Percentiles rank a stretch among this genome's conserved stretches.
phyloP scores from a whole-genome alignment of 768 basidiomycete genomes.

The Lactarius vividus region DNA sequence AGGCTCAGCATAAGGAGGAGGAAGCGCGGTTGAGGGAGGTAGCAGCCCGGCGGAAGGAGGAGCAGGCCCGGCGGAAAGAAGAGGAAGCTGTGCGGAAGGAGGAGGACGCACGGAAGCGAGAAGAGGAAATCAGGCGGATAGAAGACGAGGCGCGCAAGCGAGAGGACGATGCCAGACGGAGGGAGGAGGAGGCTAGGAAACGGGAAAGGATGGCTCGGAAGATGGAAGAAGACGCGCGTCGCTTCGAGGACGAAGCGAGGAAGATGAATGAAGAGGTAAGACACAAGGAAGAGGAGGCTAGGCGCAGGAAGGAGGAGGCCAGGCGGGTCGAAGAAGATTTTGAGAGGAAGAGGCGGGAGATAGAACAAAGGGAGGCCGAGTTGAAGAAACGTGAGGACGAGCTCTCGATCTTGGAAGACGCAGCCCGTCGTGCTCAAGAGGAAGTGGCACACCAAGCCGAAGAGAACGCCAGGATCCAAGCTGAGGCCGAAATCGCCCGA shows the following conservation, averaged over 20 bases:
- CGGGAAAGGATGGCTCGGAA: constrained; percentile 33
- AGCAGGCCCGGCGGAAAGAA: constrained; percentile 32
- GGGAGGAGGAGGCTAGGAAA: constrained; percentile 31
- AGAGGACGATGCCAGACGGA: constrained; percentile 38
- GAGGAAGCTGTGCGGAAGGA: constrained; percentile 37
- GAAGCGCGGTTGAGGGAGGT: constrained; percentile 35
- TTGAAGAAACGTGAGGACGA: constrained; percentile 23
- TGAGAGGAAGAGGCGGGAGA: constrained; percentile 21
- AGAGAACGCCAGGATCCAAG: background rate
- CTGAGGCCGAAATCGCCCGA: background rate
- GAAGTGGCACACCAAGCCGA: background rate
- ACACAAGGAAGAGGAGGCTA: constrained; percentile 33
- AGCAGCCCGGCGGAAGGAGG: constrained; percentile 34
- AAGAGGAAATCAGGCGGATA: constrained; percentile 32
- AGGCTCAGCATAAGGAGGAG: constrained; percentile 35
- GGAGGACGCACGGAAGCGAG: constrained; percentile 32
- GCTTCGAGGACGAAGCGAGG: constrained; percentile 35
- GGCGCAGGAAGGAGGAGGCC: constrained; percentile 32
- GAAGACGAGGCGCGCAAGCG: constrained; percentile 37
- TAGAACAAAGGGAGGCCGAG: constrained; percentile 23
- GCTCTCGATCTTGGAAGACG: constrained; percentile 18
- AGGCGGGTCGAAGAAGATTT: constrained; percentile 35
- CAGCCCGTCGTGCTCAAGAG: constrained; percentile 11
- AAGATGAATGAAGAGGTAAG: constrained; percentile 16
- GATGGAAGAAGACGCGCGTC: constrained; percentile 34